Evolutionary conservation across 805 yeast genomes (phyloP).

Genomic region (Candida easanensis): DNA sequence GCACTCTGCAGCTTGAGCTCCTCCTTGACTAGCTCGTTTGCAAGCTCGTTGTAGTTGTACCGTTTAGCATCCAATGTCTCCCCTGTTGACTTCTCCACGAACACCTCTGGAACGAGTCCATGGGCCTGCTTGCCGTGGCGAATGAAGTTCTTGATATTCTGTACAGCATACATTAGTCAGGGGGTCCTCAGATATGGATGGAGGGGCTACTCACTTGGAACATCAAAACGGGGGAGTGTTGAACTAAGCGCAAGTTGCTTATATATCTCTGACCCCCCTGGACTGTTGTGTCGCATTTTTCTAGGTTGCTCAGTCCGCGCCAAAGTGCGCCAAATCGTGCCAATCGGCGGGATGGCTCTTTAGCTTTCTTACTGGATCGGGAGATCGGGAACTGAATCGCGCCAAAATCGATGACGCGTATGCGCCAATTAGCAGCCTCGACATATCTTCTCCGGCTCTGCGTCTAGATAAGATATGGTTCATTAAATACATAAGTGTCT

Average conservation of each 20-base stretch:
- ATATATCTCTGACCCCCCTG: neutral
- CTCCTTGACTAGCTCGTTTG: conserved; percentile 26
- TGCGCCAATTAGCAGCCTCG: no score
- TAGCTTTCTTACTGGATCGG: no score
- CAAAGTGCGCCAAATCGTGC: neutral
- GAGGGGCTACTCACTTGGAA: neutral
- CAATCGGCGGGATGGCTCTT: neutral
- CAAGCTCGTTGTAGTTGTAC: conserved; percentile 27
- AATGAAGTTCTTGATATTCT: conserved; percentile 42
- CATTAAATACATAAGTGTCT: no score
- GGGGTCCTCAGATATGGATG: neutral
- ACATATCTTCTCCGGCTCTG: no score
- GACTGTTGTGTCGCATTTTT: neutral
- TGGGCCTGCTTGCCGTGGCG: conserved; percentile 42
- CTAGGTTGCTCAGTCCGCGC: neutral
- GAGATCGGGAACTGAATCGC: no score
- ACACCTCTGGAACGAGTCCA: conserved; percentile 12
- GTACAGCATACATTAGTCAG: conserved; percentile 8
- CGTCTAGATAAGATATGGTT: no score
- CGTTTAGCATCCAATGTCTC: conserved; percentile 1
- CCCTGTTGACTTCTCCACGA: conserved; percentile 1
- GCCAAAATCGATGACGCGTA: no score
- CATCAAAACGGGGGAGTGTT: no score
- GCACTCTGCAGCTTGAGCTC: conserved; percentile 22
- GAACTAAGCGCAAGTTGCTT: neutral